These are phyloP conservation scores for Penicilliopsis zonata DNA, from an alignment of 495 filamentous ascomycete genomes.

Conservation along the genomic window DNA sequence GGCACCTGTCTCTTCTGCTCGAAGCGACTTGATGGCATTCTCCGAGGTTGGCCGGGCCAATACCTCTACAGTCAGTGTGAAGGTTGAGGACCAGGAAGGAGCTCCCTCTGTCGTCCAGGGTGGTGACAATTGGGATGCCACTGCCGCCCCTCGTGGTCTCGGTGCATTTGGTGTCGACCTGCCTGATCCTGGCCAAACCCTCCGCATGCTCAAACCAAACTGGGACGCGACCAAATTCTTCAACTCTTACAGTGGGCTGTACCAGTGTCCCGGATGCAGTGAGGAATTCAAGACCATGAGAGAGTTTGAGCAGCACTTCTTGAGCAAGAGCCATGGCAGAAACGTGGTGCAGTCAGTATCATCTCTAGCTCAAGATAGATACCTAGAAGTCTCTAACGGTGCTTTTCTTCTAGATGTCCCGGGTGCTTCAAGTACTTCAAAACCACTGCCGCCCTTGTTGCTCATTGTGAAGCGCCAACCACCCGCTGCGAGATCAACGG, in stretches of 20 bases:
- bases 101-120: not conserved
- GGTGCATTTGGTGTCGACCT: not conserved
- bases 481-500: slow-evolving; percentile 30
- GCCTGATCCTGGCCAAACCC: slow-evolving; percentile 2
- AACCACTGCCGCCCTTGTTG: slow-evolving; percentile 26
- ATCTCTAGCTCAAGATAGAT: not conserved
- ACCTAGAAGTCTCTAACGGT: not conserved
- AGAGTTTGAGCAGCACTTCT: slow-evolving; percentile 13
- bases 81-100: not conserved
- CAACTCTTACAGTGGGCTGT: slow-evolving; percentile 9
- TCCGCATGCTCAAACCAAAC: slow-evolving; percentile 5
- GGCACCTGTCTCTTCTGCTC: too few species aligned
- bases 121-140: not conserved
- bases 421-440: slow-evolving; percentile 34
- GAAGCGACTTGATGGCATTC: slow-evolving; percentile 8
- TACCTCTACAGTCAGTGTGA: slow-evolving; percentile 1
- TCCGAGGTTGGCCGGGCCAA: not conserved
- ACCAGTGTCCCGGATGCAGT: slow-evolving; percentile 16
- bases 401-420: slow-evolving; percentile 17
- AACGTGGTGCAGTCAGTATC: slow-evolving; percentile 8
- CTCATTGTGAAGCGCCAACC: slow-evolving; percentile 35
- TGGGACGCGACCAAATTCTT: slow-evolving; percentile 17
- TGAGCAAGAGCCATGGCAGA: slow-evolving; percentile 6
- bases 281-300: slow-evolving; percentile 2
- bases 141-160: not conserved